Percentiles rank a stretch among this genome's conserved stretches.
Conservation (phyloP, 352 stramenopile species). For the Phytophthora idaei region DNA sequence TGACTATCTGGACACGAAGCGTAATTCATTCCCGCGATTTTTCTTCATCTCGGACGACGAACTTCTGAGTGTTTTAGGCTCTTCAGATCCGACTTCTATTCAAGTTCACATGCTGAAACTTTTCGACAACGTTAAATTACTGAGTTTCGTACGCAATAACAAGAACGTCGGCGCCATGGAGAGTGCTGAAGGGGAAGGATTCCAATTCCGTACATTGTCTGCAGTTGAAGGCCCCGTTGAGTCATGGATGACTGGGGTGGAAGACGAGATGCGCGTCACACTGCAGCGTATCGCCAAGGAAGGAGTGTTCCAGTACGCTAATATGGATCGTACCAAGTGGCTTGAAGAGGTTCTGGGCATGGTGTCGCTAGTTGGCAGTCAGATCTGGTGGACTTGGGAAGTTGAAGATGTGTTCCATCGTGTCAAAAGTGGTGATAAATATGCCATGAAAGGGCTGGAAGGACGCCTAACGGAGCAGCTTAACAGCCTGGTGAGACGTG, state of each 20-base stretch:
- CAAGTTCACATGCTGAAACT: constrained; percentile 96
- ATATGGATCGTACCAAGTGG: constrained; percentile 87
- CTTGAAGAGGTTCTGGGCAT: constrained; percentile 91
- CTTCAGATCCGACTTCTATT: constrained; percentile 91
- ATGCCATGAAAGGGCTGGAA: constrained; percentile 94
- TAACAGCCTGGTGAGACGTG: constrained; percentile 90
- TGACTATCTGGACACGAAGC: constrained; percentile 91
- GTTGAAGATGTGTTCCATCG: constrained; percentile 93
- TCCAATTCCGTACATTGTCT: constrained; percentile 79
- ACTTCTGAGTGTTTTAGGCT: constrained; percentile 90
- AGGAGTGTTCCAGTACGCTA: constrained; percentile 92
- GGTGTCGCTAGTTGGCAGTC: constrained; percentile 91
- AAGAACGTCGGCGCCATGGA: constrained; percentile 92
- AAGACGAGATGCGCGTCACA: constrained; percentile 90
- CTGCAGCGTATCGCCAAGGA: constrained; percentile 93
- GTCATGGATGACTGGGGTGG: constrained; percentile 92
- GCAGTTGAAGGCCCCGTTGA: constrained; percentile 92
- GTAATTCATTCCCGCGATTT: constrained; percentile 93
- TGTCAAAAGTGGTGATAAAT: constrained; percentile 91
- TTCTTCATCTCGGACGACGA: constrained; percentile 97
- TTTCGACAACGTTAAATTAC: constrained; percentile 94
- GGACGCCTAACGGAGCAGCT: constrained; percentile 89
- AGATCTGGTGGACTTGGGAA: constrained; percentile 96
- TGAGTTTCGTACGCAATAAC: constrained; percentile 90
- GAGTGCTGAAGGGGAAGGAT: constrained; percentile 91